Evolutionary conservation across 225 moss, liverwort and hornwort species (phyloP).

Genomic region (Takakia lepidozioides): DNA sequence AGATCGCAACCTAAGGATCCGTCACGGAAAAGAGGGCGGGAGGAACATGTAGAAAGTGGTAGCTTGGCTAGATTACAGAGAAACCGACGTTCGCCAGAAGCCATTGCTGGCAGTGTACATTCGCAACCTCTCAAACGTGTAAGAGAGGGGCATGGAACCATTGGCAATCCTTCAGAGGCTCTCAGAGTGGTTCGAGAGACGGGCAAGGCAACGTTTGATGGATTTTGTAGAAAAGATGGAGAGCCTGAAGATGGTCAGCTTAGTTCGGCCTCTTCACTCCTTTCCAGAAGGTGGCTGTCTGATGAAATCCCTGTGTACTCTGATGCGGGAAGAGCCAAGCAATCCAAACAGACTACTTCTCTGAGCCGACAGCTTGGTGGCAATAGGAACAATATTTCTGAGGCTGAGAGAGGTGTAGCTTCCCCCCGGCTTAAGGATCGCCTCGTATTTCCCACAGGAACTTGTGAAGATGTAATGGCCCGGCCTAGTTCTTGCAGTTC

Average conservation of each 20-base stretch:
- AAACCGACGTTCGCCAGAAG: constrained; percentile 8
- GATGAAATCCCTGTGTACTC: constrained; percentile 5
- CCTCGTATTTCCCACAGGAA: neutral
- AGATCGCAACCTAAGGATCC: constrained; percentile 3
- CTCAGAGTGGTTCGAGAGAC: constrained; percentile 8
- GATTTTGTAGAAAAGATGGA: constrained; percentile 1
- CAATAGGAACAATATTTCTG: constrained; percentile 7
- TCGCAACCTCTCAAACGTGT: constrained; percentile 7
- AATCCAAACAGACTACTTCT: neutral
- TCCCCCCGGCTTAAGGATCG: constrained; percentile 13
- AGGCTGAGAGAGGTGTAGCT: constrained; percentile 4
- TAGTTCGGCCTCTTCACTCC: constrained; percentile 1
- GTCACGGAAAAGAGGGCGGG: constrained; percentile 2
- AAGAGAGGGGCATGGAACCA: constrained; percentile 2
- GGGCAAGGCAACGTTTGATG: constrained; percentile 8
- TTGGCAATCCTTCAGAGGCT: neutral
- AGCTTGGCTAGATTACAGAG: neutral
- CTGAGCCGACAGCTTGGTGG: constrained; percentile 5
- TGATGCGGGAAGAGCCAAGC: constrained; percentile 1
- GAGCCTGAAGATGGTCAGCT: constrained; percentile 1
- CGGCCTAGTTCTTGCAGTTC: constrained; percentile 7
- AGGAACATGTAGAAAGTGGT: constrained; percentile 2
- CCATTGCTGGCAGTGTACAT: constrained; percentile 5
- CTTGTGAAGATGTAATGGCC: constrained; percentile 8
- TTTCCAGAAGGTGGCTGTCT: constrained; percentile 5